phyloP scores from a whole-genome alignment of 768 basidiomycete species.

The Psilocybe azurescens region DNA sequence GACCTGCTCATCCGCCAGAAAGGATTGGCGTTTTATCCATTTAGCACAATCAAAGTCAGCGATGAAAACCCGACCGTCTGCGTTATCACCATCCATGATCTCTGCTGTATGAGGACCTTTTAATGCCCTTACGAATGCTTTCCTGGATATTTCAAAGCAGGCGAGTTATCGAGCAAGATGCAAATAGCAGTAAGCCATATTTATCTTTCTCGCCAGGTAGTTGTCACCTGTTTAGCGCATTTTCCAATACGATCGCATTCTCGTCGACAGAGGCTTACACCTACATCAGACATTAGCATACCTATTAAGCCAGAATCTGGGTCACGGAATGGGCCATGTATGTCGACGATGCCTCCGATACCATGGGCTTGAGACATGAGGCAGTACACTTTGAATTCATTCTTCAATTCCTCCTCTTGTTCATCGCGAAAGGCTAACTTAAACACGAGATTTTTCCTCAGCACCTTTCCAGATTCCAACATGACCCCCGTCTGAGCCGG shows the following conservation, averaged over 20 bases:
- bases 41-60: conserved; percentile 31
- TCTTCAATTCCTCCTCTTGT: neutral
- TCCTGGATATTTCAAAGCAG: conserved; percentile 12
- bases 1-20: too few species aligned
- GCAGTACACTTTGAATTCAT: conserved; percentile 7
- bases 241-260: neutral
- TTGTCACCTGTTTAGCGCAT: neutral
- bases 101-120: conserved; percentile 28
- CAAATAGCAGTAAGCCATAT: neutral
- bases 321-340: conserved; percentile 8
- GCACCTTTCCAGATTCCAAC: neutral
- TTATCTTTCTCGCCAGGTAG: conserved; percentile 3
- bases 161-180: neutral
- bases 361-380: neutral
- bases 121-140: conserved; percentile 18
- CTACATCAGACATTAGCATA: conserved; percentile 6
- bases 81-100: conserved; percentile 29
- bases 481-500: conserved; percentile 1
- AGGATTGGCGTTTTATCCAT: neutral
- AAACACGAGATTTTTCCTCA: neutral
- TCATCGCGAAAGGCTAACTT: conserved; percentile 10
- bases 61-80: conserved; percentile 22
- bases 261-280: neutral
- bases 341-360: neutral
- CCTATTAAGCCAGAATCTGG: neutral